Evolutionary conservation across 306 rosid species (phyloP).

Genomic region (Dalbergia cochinchinensis): DNA sequence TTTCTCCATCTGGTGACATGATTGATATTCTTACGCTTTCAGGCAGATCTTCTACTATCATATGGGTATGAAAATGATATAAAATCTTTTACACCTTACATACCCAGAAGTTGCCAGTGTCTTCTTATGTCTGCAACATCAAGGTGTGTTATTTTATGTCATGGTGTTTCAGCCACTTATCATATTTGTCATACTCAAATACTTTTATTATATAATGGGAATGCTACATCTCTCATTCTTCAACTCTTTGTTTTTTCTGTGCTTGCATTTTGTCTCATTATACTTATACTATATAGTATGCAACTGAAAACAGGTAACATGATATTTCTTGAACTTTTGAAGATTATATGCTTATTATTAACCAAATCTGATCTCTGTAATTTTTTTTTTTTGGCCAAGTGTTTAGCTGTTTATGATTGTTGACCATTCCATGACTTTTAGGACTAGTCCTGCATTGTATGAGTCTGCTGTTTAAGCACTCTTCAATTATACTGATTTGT

Average conservation of each 20-base stretch:
- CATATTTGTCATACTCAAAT: constrained; percentile 13
- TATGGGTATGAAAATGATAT: constrained; percentile 91
- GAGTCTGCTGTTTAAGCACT: constrained; percentile 1
- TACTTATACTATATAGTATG: background rate
- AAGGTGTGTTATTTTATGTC: constrained; percentile 64
- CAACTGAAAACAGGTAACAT: constrained; percentile 5
- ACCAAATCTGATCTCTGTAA: constrained; percentile 20
- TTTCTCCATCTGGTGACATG: background rate
- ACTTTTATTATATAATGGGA: constrained; percentile 35
- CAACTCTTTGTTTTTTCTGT: background rate
- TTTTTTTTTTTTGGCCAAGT: constrained; percentile 11
- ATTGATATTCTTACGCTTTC: constrained; percentile 51
- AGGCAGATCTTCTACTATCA: constrained; percentile 98
- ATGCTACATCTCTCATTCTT: constrained; percentile 20
- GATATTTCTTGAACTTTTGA: constrained; percentile 12
- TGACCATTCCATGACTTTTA: constrained; percentile 25
- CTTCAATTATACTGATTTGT: constrained; percentile 29
- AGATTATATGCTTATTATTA: constrained; percentile 16
- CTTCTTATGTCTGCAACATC: constrained; percentile 98
- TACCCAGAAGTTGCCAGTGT: constrained; percentile 91
- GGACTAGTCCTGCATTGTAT: constrained; percentile 20
- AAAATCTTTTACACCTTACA: constrained; percentile 78
- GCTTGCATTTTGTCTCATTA: constrained; percentile 21
- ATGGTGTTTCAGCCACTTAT: constrained; percentile 19
- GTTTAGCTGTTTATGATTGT: background rate